These are phyloP conservation scores for Lodderomyces jiufengensis DNA, from an alignment of 1,139 yeast species.

Conservation along the genomic window DNA sequence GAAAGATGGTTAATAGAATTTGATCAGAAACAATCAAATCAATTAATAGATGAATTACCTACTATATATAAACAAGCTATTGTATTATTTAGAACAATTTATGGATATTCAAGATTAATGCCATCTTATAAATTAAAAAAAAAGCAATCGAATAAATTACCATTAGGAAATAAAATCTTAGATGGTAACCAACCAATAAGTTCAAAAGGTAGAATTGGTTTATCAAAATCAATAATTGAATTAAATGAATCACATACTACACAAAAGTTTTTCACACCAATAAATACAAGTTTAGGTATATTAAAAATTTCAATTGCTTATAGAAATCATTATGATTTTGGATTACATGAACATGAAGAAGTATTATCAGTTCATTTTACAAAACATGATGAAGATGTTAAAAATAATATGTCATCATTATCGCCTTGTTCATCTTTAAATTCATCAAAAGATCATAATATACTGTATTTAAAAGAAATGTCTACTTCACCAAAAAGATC, in stretches of 20 bases:
- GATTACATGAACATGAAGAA: constrained; percentile 64
- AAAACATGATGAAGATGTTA: constrained; percentile 8
- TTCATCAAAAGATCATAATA: constrained; percentile 12
- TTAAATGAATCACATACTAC: constrained; percentile 52
- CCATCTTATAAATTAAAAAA: constrained; percentile 64
- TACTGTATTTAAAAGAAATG: constrained; percentile 12
- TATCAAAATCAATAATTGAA: constrained; percentile 63
- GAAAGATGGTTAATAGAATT: constrained; percentile 92
- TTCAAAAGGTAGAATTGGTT: constrained; percentile 80
- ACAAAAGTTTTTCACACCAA: constrained; percentile 62
- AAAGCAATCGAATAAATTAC: constrained; percentile 20
- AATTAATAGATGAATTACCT: constrained; percentile 53
- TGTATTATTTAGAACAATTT: constrained; percentile 68
- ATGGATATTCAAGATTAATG: constrained; percentile 61
- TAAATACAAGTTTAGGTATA: constrained; percentile 72
- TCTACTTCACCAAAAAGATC: constrained; percentile 17
- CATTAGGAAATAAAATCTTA: constrained; percentile 55
- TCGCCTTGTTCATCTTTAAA: constrained; percentile 28
- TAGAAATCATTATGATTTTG: constrained; percentile 66
- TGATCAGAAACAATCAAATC: constrained; percentile 37
- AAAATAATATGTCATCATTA: constrained; percentile 18
- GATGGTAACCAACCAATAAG: constrained; percentile 78
- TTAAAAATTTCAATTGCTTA: constrained; percentile 75
- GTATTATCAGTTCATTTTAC: constrained; percentile 56
- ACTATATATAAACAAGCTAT: constrained; percentile 72